These are phyloP conservation scores for Fusarium euwallaceae DNA, from an alignment of 2,329 filamentous ascomycete genomes.

Conservation along the genomic window DNA sequence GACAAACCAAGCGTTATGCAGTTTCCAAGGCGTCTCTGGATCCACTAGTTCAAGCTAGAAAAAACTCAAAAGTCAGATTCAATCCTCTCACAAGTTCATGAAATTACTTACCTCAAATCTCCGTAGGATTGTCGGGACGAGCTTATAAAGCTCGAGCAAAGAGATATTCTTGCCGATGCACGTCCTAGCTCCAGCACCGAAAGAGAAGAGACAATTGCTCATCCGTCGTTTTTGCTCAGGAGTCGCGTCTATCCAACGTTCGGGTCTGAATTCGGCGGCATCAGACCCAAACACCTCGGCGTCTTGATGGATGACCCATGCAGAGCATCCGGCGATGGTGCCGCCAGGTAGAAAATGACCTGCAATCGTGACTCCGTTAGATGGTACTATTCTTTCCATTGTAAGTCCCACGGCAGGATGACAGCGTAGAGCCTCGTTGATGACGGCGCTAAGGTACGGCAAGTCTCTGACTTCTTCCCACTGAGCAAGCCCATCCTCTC, in stretches of 20 bases:
- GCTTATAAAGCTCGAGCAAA: constrained; percentile 72
- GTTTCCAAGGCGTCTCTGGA: constrained; percentile 66
- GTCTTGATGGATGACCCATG: constrained; percentile 79
- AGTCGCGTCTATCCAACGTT: constrained; percentile 71
- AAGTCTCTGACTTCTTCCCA: constrained; percentile 78
- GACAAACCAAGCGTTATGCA: constrained; percentile 72
- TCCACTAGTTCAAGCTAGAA: constrained; percentile 65
- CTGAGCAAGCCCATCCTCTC: constrained; percentile 69
- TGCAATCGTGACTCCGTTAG: constrained; percentile 70
- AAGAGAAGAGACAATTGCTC: constrained; percentile 59
- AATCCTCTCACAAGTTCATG: not conserved
- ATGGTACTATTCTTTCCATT: constrained; percentile 79
- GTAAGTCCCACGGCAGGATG: constrained; percentile 80
- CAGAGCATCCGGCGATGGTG: constrained; percentile 79
- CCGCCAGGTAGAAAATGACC: constrained; percentile 73
- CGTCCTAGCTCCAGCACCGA: constrained; percentile 76
- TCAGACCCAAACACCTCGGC: constrained; percentile 77
- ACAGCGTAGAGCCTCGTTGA: constrained; percentile 82
- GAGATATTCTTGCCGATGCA: constrained; percentile 77
- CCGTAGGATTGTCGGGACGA: constrained; percentile 58
- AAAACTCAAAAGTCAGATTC: not conserved
- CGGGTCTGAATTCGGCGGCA: constrained; percentile 74
- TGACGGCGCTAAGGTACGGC: constrained; percentile 80
- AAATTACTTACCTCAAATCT: constrained; percentile 22
- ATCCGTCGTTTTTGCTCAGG: constrained; percentile 53